Base-by-base conservation (phyloP, 345 rosid species). In the Salix suchowensis region DNA sequence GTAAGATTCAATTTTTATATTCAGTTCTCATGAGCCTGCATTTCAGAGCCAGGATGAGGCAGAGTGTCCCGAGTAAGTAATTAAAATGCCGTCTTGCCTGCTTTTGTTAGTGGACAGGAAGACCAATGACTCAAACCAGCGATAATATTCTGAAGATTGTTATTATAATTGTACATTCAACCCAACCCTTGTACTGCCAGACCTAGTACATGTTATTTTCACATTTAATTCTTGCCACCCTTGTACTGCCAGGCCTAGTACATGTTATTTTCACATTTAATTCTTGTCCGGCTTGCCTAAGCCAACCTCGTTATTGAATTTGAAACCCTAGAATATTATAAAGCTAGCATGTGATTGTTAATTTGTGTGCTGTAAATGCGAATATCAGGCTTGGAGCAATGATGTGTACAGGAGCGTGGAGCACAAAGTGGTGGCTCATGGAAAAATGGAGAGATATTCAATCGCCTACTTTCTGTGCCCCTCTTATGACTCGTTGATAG, bases 391-490 rank as follows among this genome's bases (percentile, higher is more conserved):
- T 23, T 90, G 91, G 94, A 90, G 92, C 87, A 90, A 90, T 68
- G 88, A 90, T 60, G 73, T 81, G 6, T 90, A 90, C 65, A 89
- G 78, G 74, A 90, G 94, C 37, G 92, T 88, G 79, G 87, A 90
- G 79, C 94, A 90, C 77, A 87, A 78, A 72, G 94, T 89, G 75
- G 72, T 83, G 76, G 78, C 90, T 2, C 89, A 90, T 73, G 71
- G 52, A 69, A 75, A 77, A 80, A 79, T 23, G 73, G 94, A 88
- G 67, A 79, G 94, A 82, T 86, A 83, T 65, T 87, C 92, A 19
- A 46, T 84, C 10, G 94, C 94, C 68, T 90, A 88, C 80, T 90
- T 90, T 78, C 84, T 90, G 1, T 90, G 94, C 84, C 94, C 94
- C 7, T 85, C 90, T 1, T 73, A 85, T 40, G 90, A 89, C 36